Conservation (phyloP, 805 yeast genomes). For the Cyberlindnera suaveolens region DNA sequence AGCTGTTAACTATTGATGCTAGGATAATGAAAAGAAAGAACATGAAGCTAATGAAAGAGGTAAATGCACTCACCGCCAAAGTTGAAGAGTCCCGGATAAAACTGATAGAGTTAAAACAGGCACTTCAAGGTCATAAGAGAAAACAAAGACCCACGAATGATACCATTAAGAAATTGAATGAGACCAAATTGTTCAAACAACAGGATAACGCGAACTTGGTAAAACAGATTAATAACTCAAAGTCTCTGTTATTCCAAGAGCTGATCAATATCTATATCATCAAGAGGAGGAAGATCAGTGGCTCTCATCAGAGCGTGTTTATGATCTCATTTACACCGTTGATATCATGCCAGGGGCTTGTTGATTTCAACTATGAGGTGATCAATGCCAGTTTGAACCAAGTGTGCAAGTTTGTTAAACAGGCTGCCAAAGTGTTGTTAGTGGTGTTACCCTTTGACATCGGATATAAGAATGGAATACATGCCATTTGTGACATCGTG, state of each 20-base stretch:
- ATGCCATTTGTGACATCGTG: not conserved
- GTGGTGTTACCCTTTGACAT: slow-evolving; percentile 14
- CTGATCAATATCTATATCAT: slow-evolving; percentile 16
- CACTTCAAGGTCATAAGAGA: not conserved
- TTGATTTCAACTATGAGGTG: slow-evolving; percentile 13
- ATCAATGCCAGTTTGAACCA: slow-evolving; percentile 15
- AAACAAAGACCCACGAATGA: not conserved
- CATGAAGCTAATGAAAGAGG: slow-evolving; percentile 9
- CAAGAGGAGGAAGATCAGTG: slow-evolving; percentile 14
- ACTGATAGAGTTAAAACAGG: not conserved
- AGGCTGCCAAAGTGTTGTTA: slow-evolving; percentile 12
- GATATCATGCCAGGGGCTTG: slow-evolving; percentile 10
- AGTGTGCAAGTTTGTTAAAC: slow-evolving; percentile 13
- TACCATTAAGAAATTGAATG: not conserved
- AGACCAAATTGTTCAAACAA: slow-evolving; percentile 4
- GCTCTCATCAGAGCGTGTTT: slow-evolving; percentile 6
- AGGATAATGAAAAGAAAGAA: slow-evolving; percentile 12
- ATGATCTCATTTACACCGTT: slow-evolving; percentile 21
- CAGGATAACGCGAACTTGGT: slow-evolving; percentile 11
- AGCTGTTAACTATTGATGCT: slow-evolving; percentile 20
- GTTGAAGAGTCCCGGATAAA: not conserved
- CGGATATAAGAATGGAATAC: not conserved
- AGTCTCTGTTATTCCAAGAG: slow-evolving; percentile 20
- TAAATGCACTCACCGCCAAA: not conserved
- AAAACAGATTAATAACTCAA: slow-evolving; percentile 19